phyloP scores from a whole-genome alignment of 441 rosid genomes.

The Lepidium campestre region DNA sequence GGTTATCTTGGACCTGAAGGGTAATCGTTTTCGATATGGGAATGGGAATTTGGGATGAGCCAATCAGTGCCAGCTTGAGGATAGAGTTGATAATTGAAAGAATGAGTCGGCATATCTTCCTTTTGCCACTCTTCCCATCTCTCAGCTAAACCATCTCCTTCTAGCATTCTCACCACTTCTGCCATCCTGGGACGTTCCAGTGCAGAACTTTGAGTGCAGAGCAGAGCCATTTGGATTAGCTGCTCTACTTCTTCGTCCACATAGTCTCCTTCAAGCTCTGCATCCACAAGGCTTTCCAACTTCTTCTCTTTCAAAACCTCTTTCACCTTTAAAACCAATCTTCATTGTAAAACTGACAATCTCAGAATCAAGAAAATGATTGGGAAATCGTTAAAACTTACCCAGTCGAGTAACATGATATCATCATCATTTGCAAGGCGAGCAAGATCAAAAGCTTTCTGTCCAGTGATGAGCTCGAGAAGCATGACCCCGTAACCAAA shows the following conservation, averaged over 20 bases:
- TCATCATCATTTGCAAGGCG: conserved; percentile 73
- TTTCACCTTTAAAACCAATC: conserved; percentile 48
- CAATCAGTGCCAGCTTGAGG: conserved; percentile 33
- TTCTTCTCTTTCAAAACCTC: conserved; percentile 52
- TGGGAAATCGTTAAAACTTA: conserved; percentile 20
- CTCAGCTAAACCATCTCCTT: conserved; percentile 70
- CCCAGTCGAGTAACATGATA: conserved; percentile 81
- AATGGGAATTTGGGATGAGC: conserved; percentile 42
- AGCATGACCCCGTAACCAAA: conserved; percentile 75
- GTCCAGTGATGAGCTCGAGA: conserved; percentile 78
- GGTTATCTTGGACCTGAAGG: conserved; percentile 70
- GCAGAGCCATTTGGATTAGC: conserved; percentile 61
- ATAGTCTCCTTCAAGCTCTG: conserved; percentile 49
- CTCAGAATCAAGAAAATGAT: neutral
- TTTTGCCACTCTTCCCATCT: conserved; percentile 77
- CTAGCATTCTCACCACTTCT: conserved; percentile 70
- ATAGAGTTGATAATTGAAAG: conserved; percentile 12
- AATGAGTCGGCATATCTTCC: conserved; percentile 43
- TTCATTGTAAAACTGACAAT: neutral
- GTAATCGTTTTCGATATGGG: conserved; percentile 46
- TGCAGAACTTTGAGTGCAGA: conserved; percentile 61
- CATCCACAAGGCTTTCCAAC: conserved; percentile 52
- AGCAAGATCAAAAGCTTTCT: conserved; percentile 72
- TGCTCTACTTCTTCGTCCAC: conserved; percentile 52
- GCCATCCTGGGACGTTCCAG: conserved; percentile 75